Percentiles rank a stretch among this genome's conserved stretches.
phyloP scores from a whole-genome alignment of 257 asterid genomes.

The Hygrophila difformis region DNA sequence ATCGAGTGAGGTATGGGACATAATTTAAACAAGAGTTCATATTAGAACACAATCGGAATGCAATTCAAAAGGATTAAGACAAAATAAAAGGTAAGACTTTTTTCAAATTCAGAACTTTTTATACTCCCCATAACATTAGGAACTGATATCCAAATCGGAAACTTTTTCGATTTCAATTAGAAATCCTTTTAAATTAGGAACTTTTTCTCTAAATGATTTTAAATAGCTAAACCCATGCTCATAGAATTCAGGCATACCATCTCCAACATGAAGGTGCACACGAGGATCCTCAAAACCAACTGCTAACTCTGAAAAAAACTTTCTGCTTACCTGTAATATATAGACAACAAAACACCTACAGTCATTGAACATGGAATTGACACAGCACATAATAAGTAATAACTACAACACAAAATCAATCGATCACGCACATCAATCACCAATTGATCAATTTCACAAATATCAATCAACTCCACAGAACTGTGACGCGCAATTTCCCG shows the following conservation, averaged over 20 bases:
- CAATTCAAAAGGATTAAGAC: too few species aligned
- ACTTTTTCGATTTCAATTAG: too few species aligned
- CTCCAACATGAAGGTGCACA: constrained; percentile 88
- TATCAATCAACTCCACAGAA: constrained; percentile 83
- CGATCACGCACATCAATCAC: constrained; percentile 77
- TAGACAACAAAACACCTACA: not conserved
- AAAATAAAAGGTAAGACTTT: too few species aligned
- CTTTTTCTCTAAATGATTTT: not conserved
- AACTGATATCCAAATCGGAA: too few species aligned
- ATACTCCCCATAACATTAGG: too few species aligned
- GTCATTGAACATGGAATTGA: not conserved
- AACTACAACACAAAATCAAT: not conserved
- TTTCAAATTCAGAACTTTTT: too few species aligned
- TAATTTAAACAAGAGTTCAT: too few species aligned
- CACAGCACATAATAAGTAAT: not conserved
- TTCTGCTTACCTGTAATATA: constrained; percentile 73
- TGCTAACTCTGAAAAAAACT: constrained; percentile 82
- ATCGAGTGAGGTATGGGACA: too few species aligned
- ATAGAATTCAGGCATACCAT: constrained; percentile 52
- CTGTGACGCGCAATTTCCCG: constrained; percentile 87
- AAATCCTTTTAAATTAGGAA: too few species aligned
- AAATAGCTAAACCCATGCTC: too few species aligned
- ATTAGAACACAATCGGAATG: too few species aligned
- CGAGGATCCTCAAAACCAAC: constrained; percentile 95
- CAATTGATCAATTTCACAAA: constrained; percentile 94